phyloP scores from a whole-genome alignment of 1,284 basidiomycete genomes.

The Trichosporon asahii region DNA sequence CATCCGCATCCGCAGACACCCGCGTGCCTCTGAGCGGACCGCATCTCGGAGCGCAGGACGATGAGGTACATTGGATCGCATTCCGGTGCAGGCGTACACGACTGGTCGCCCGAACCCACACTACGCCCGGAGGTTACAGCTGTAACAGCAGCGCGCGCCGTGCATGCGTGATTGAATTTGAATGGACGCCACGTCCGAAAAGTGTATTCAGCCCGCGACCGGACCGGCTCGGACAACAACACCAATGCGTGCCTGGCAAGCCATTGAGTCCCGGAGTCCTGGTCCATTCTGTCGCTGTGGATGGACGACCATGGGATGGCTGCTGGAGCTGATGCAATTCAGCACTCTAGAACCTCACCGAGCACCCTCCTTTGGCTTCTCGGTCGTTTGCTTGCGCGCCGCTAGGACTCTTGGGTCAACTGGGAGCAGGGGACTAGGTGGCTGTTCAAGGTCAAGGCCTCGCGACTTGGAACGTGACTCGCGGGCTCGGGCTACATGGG shows the following conservation, averaged over 20 bases:
- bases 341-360: not conserved
- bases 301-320: not conserved
- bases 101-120: no score
- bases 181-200: not conserved
- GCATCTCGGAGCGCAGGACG: not conserved
- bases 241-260: not conserved
- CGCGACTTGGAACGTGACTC: no score
- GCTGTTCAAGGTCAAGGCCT: not conserved
- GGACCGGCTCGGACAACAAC: not conserved
- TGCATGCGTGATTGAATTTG: not conserved
- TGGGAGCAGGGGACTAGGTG: not conserved
- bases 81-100: not conserved
- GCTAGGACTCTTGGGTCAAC: not conserved
- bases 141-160: not conserved
- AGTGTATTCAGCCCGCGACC: not conserved
- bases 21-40: not conserved
- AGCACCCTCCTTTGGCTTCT: not conserved
- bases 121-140: no score
- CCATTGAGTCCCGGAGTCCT: not conserved
- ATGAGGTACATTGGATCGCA: not conserved
- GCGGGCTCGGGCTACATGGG: no score
- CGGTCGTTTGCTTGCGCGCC: not conserved
- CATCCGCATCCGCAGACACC: not conserved
- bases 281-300: not conserved
- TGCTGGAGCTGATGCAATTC: not conserved